Base-by-base conservation (phyloP, 768 basidiomycete genomes). In the Cantharellus cinnabarinus region DNA sequence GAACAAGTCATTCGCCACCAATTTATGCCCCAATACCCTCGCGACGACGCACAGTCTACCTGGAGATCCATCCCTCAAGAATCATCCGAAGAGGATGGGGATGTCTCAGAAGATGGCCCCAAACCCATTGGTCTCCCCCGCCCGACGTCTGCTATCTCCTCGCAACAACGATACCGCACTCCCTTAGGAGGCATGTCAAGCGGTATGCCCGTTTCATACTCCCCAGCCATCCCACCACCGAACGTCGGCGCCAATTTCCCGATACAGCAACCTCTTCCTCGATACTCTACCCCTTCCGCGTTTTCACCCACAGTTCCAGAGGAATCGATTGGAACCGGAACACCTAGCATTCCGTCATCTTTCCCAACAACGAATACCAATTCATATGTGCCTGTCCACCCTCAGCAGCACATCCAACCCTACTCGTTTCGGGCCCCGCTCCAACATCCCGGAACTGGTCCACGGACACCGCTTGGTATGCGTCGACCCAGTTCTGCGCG, bases 231-330 rank as follows among this genome's bases (percentile, higher is more conserved):
- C 41, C 35, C 50, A 50, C 41, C 42, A 48, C 38, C 41, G 37
- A 41, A 35, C 29, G 50, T 50, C 59, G 79, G 87, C 29, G 83
- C 88, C 3, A 76, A 77, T 29, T 89, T 87, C n/a, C 83, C 88
- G 15, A 67, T 82, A 54, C 88, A 88, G 7, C 87, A 89, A 67
- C 87, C 86, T 2, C 74, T 79, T 57, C 84, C 85, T 4, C 71
- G 71, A 20, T 85, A 79, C 63, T 78, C 83, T 67, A 83, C 81
- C 0, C 76, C 78, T 20, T 89, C 88, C 42, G 83, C 83, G 4
- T 89, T 88, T 41, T 42, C 56, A 5, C 14, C 14, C 15, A 37
- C 56, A 14, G 40, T 10, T 14, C 15, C 7, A 1, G 52, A 54
- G 7, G 7, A 37, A 54, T 7, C 7, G 14, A 1, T 48, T 10